Conservation (phyloP, 2,329 filamentous ascomycete genomes). For the Apiospora malaysiana region DNA sequence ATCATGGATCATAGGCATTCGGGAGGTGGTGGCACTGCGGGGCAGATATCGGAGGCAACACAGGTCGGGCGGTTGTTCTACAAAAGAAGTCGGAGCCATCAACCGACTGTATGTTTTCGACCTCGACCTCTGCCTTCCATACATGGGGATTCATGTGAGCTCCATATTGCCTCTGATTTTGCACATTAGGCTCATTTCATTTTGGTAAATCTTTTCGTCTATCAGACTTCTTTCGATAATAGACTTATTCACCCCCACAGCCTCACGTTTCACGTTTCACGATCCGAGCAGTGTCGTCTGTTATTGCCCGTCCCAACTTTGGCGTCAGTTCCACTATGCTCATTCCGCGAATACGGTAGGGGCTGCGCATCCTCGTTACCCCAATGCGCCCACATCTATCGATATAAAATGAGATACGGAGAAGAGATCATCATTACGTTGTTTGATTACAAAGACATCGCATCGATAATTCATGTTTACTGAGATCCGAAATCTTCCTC, state of each 20-base stretch:
- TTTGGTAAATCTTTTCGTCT: no score
- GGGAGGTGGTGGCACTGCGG: not conserved
- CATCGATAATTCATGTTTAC: not conserved
- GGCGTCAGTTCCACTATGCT: not conserved
- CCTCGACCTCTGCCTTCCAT: not conserved
- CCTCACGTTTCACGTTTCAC: not conserved
- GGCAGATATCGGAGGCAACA: not conserved
- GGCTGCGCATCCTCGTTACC: not conserved
- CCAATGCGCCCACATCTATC: not conserved
- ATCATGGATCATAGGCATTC: not conserved
- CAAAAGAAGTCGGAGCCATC: not conserved
- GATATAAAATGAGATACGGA: not conserved
- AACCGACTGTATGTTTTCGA: not conserved
- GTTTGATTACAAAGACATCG: not conserved
- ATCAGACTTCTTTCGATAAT: not conserved
- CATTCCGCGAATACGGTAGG: not conserved
- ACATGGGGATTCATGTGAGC: not conserved
- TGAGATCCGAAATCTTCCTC: not conserved
- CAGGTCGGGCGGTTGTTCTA: not conserved
- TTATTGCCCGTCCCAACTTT: not conserved
- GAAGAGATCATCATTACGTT: no score
- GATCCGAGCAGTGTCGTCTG: not conserved
- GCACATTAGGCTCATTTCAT: not conserved
- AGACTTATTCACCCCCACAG: not conserved
- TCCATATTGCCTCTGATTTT: not conserved